Conservation (phyloP, 257 asterid species). For the Perilla frutescens region DNA sequence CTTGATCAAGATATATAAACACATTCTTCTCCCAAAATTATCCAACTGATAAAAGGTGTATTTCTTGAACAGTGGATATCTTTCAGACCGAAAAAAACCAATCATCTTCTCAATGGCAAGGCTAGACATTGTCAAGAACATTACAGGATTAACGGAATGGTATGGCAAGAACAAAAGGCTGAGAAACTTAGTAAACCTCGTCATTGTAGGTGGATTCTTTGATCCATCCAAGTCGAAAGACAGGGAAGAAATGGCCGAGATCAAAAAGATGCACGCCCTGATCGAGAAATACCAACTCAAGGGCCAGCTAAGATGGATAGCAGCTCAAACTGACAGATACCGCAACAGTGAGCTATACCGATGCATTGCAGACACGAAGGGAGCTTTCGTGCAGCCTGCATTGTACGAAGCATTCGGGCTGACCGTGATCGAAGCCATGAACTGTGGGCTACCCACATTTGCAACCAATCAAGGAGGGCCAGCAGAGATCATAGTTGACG, state of each 20-base stretch:
- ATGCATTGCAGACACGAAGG: slow-evolving; percentile 78
- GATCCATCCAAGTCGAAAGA: slow-evolving; percentile 82
- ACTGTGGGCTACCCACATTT: slow-evolving; percentile 85
- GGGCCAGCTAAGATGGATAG: slow-evolving; percentile 92
- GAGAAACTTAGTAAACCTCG: slow-evolving; percentile 69
- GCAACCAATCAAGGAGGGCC: slow-evolving; percentile 96
- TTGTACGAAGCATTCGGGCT: slow-evolving; percentile 89
- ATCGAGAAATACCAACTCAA: slow-evolving; percentile 67
- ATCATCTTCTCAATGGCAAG: slow-evolving; percentile 90
- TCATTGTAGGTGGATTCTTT: slow-evolving; percentile 80
- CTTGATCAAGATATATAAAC: slow-evolving; percentile 8
- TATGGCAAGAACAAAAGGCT: slow-evolving; percentile 70
- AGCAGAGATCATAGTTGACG: slow-evolving; percentile 83
- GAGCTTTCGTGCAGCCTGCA: slow-evolving; percentile 92
- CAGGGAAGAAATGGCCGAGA: slow-evolving; percentile 86
- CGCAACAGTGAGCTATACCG: slow-evolving; percentile 81
- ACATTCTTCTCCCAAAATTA: not conserved
- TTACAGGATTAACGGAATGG: slow-evolving; percentile 86
- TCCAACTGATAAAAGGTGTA: slow-evolving; percentile 1
- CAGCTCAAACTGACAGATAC: slow-evolving; percentile 82
- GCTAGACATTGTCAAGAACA: slow-evolving; percentile 78
- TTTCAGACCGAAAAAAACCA: slow-evolving; percentile 72
- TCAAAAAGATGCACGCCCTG: slow-evolving; percentile 79
- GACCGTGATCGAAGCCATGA: slow-evolving; percentile 89
- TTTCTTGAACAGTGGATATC: slow-evolving; percentile 66